phyloP scores from a whole-genome alignment of 129 eudicot species.

The Escallonia rubra region DNA sequence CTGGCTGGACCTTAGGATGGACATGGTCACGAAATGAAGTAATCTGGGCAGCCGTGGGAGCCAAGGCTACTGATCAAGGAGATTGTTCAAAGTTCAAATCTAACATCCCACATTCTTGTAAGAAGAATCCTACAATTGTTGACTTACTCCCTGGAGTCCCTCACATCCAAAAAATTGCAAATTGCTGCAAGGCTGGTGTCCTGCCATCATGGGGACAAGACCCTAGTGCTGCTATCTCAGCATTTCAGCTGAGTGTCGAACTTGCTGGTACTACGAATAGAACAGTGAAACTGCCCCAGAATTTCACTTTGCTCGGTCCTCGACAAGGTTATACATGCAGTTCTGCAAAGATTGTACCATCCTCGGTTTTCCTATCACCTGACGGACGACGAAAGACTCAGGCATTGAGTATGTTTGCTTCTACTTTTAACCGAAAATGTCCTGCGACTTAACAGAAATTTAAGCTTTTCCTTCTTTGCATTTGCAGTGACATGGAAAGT shows the following conservation, averaged over 20 bases:
- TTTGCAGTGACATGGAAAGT: slow-evolving; percentile 50
- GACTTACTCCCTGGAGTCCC: slow-evolving; percentile 33
- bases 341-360: slow-evolving; percentile 27
- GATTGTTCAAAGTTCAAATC: slow-evolving; percentile 31
- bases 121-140: slow-evolving; percentile 30
- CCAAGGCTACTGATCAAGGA: slow-evolving; percentile 46
- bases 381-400: slow-evolving; percentile 29
- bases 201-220: slow-evolving; percentile 35
- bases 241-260: slow-evolving; percentile 39
- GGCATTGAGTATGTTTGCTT: slow-evolving; percentile 38
- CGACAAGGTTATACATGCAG: slow-evolving; percentile 34
- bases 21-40: slow-evolving; percentile 36
- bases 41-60: slow-evolving; percentile 45
- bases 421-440: not conserved
- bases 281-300: slow-evolving; percentile 29
- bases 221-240: slow-evolving; percentile 17
- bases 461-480: not conserved
- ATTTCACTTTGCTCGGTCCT: slow-evolving; percentile 31
- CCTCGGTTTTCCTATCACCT: slow-evolving; percentile 28
- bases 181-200: slow-evolving; percentile 42
- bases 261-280: slow-evolving; percentile 24
- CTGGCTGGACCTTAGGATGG: slow-evolving; percentile 55
- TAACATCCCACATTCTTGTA: slow-evolving; percentile 38
- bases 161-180: slow-evolving; percentile 30
- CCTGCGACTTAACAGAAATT: not conserved